Conservation (phyloP, 768 basidiomycete genomes). For the Lactifluus echinatus region DNA sequence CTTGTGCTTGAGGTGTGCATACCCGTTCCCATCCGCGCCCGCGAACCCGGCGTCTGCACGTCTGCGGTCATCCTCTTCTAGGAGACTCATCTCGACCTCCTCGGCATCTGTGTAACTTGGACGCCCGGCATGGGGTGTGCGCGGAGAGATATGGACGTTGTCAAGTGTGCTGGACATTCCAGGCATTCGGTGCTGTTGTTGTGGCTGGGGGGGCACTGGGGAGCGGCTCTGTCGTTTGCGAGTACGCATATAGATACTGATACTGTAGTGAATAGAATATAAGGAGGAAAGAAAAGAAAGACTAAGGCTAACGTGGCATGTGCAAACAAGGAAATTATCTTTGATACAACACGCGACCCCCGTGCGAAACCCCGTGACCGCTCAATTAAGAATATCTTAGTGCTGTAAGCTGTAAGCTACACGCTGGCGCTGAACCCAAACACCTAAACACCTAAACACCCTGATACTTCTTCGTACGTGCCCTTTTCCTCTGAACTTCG, state of each 20-base stretch:
- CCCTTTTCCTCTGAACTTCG: slow-evolving; percentile 6
- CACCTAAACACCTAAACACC: background rate
- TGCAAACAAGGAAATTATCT: too few relatives aligned
- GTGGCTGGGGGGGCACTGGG: background rate
- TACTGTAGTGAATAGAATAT: too few relatives aligned
- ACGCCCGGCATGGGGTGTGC: slow-evolving; percentile 2
- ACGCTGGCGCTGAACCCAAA: too few relatives aligned
- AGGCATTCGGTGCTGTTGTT: background rate
- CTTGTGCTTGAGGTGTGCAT: background rate
- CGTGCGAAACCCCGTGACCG: background rate
- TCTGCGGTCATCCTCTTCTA: slow-evolving; percentile 14
- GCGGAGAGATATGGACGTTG: slow-evolving; percentile 15
- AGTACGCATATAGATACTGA: too few relatives aligned
- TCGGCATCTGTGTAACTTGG: slow-evolving; percentile 3
- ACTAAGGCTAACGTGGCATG: too few relatives aligned
- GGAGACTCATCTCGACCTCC: slow-evolving; percentile 22
- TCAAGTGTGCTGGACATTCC: slow-evolving; percentile 5
- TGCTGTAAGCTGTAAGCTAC: too few relatives aligned
- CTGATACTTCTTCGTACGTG: slow-evolving; percentile 10
- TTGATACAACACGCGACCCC: too few relatives aligned
- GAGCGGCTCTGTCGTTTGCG: slow-evolving; percentile 3
- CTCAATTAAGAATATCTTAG: background rate
- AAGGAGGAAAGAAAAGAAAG: too few relatives aligned
- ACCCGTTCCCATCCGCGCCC: slow-evolving; percentile 10
- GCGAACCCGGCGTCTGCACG: slow-evolving; percentile 18